Conservation (phyloP, 179 eudicot species). For the Vitellaria paradoxa region DNA sequence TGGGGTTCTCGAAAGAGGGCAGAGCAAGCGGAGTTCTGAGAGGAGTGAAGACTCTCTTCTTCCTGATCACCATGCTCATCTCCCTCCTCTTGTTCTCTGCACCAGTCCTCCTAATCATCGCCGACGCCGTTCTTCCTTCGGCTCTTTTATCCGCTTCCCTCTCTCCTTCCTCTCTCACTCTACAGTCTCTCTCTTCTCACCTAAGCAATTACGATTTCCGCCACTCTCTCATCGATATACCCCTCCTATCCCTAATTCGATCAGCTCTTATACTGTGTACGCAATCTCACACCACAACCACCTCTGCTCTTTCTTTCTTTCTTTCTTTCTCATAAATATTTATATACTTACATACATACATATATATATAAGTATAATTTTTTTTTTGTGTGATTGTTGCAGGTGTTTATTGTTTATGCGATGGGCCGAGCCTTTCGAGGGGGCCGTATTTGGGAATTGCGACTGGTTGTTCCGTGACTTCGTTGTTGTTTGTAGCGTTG, state of each 20-base stretch:
- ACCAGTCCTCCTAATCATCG: conserved; percentile 66
- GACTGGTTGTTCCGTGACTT: conserved; percentile 60
- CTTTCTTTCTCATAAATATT: not conserved
- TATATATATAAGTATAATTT: not conserved
- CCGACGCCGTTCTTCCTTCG: conserved; percentile 77
- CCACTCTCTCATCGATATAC: conserved; percentile 73
- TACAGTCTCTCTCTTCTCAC: conserved; percentile 36
- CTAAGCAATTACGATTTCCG: conserved; percentile 64
- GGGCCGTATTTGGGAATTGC: conserved; percentile 81
- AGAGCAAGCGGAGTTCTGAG: conserved; percentile 40
- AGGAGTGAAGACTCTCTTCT: conserved; percentile 76
- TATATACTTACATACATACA: not conserved
- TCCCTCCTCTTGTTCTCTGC: conserved; percentile 81
- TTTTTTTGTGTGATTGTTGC: not conserved
- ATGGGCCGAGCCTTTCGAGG: conserved; percentile 78
- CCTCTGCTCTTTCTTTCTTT: not conserved
- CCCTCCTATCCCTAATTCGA: conserved; percentile 68
- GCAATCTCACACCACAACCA: not conserved
- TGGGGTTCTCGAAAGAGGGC: conserved; percentile 56
- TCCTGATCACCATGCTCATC: conserved; percentile 64
- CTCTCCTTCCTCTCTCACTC: conserved; percentile 36
- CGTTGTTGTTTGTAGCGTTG: conserved; percentile 73
- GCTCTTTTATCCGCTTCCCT: conserved; percentile 72
- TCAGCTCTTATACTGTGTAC: conserved; percentile 75
- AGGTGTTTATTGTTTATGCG: conserved; percentile 97